Percentiles rank a stretch among this genome's conserved stretches.
These are phyloP conservation scores for Mortierella sp. DNA, from an alignment of 371 early-diverging fungal species.

Conservation along the genomic window DNA sequence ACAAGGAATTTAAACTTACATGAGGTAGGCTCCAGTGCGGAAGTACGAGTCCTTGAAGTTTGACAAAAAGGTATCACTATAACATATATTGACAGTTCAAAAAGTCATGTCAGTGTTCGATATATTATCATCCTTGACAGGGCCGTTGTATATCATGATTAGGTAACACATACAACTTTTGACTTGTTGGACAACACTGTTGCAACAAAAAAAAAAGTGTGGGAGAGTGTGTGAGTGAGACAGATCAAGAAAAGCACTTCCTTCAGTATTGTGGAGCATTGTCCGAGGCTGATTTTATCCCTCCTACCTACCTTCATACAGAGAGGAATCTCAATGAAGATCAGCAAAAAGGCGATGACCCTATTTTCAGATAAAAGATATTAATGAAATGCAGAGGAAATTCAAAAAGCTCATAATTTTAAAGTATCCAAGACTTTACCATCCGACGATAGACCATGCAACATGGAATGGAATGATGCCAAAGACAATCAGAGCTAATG, in stretches of 20 bases:
- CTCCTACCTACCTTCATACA: slow-evolving; percentile 47
- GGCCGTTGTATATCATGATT: no score
- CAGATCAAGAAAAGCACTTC: neutral
- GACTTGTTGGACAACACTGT: slow-evolving; percentile 49
- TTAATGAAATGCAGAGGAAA: neutral
- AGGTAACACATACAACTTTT: slow-evolving; percentile 36
- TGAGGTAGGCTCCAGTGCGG: slow-evolving; percentile 32
- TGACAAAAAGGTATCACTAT: slow-evolving; percentile 27
- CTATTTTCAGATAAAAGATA: slow-evolving; percentile 3
- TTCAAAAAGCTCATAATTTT: no score
- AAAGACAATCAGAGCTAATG: slow-evolving; percentile 17
- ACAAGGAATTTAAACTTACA: slow-evolving; percentile 21
- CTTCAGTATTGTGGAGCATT: no score
- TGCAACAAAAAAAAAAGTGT: neutral
- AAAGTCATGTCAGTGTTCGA: no score
- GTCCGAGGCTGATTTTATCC: neutral
- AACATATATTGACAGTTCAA: neutral
- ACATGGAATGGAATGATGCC: slow-evolving; percentile 3
- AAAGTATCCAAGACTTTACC: slow-evolving; percentile 19
- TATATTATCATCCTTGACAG: no score
- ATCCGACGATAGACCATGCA: slow-evolving; percentile 47
- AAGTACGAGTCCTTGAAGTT: slow-evolving; percentile 42
- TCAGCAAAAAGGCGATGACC: slow-evolving; percentile 46
- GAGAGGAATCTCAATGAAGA: slow-evolving; percentile 51
- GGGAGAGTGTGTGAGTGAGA: neutral